phyloP scores from a whole-genome alignment of 2,329 filamentous ascomycete genomes.

The Cladosporium sphaerospermum region DNA sequence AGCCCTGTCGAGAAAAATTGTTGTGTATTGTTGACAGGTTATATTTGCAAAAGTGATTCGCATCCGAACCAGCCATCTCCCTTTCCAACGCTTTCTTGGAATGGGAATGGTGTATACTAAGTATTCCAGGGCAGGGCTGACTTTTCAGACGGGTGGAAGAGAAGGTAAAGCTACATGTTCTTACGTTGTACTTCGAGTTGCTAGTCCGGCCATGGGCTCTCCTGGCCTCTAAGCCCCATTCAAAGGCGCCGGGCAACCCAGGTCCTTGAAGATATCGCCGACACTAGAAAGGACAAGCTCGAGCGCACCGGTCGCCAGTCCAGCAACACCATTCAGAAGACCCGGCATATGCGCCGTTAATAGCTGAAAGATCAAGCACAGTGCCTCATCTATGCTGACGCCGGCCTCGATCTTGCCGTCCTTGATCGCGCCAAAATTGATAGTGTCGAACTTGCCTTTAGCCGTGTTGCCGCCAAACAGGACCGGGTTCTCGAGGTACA shows the following conservation, averaged over 20 bases:
- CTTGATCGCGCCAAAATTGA: constrained; percentile 31
- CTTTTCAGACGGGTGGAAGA: no score
- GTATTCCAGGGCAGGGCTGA: no score
- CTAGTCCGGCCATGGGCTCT: no score
- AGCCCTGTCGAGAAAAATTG: no score
- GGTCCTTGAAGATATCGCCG: constrained; percentile 20
- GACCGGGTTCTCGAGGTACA: constrained; percentile 36
- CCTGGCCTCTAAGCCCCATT: constrained; percentile 8
- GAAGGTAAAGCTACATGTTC: no score
- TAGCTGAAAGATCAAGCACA: constrained; percentile 37
- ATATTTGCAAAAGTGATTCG: no score
- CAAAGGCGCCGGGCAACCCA: constrained; percentile 28
- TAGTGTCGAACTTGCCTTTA: constrained; percentile 32
- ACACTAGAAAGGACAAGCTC: constrained; percentile 23
- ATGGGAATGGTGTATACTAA: no score
- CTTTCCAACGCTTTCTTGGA: no score
- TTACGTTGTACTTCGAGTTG: no score
- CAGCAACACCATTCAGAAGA: constrained; percentile 26
- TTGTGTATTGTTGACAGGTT: no score
- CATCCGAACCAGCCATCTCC: no score
- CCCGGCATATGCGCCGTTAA: constrained; percentile 30
- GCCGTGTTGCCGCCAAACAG: constrained; percentile 38
- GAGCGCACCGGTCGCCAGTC: constrained; percentile 25
- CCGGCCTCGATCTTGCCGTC: constrained; percentile 29
- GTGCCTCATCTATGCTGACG: constrained; percentile 19